These are phyloP conservation scores for Heritiera fomes DNA, from an alignment of 345 rosid species.

Conservation along the genomic window DNA sequence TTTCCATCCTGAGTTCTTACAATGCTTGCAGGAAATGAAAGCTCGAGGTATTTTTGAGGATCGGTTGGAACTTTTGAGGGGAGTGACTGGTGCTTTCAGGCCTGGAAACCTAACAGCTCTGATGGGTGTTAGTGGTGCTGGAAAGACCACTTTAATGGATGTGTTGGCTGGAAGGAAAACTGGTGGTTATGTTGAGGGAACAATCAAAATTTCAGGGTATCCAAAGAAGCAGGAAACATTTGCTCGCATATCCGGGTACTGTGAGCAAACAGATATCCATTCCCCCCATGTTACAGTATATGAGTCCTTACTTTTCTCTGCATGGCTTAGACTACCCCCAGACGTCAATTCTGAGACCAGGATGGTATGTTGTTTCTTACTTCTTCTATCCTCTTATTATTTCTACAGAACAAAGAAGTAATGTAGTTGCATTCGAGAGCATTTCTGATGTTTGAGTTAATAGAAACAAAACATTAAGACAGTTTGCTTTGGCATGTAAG, in stretches of 20 bases:
- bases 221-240: constrained; percentile 73
- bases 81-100: constrained; percentile 66
- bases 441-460: neutral
- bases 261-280: constrained; percentile 69
- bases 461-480: neutral
- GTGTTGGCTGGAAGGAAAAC: constrained; percentile 79
- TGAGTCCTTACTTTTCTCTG: constrained; percentile 62
- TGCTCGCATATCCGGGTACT: constrained; percentile 68
- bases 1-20: neutral
- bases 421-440: neutral
- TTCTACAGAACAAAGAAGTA: neutral
- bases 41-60: constrained; percentile 51
- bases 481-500: neutral
- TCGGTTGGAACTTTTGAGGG: constrained; percentile 57
- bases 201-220: constrained; percentile 56
- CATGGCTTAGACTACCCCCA: constrained; percentile 62
- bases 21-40: constrained; percentile 55
- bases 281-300: constrained; percentile 27
- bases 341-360: constrained; percentile 59
- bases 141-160: constrained; percentile 77
- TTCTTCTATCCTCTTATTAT: neutral
- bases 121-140: constrained; percentile 76
- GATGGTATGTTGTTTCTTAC: constrained; percentile 40
- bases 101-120: constrained; percentile 69
- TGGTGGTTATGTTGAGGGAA: constrained; percentile 59